Percentiles rank a stretch among this genome's conserved stretches.
Evolutionary conservation across 2,329 filamentous ascomycete genomes (phyloP).

Genomic region (Fusarium burgessii): DNA sequence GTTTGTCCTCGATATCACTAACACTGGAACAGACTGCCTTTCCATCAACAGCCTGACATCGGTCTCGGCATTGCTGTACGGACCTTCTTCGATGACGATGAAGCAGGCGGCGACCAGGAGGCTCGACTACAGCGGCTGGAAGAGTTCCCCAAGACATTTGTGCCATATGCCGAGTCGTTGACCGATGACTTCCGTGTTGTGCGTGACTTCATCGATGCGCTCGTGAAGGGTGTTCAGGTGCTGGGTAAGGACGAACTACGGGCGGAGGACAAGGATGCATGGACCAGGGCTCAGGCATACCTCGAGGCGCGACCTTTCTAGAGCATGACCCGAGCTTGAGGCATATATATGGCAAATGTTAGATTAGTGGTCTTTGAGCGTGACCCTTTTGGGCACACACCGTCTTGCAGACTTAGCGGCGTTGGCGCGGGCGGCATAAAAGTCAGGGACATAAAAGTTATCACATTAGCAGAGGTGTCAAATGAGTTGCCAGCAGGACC

Average conservation of each 20-base stretch:
- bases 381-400: slow-evolving; percentile 40
- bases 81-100: slow-evolving; percentile 81
- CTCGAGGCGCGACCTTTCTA: slow-evolving; percentile 59
- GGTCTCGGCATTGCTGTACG: slow-evolving; percentile 83
- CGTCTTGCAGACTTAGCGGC: slow-evolving; percentile 43
- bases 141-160: slow-evolving; percentile 64
- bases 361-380: slow-evolving; percentile 37
- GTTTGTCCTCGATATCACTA: background rate
- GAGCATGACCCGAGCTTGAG: slow-evolving; percentile 19
- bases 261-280: slow-evolving; percentile 61
- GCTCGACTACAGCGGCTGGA: slow-evolving; percentile 58
- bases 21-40: slow-evolving; percentile 67
- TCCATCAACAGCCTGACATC: slow-evolving; percentile 77
- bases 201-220: slow-evolving; percentile 68
- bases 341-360: slow-evolving; percentile 36
- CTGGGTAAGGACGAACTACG: slow-evolving; percentile 62
- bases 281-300: slow-evolving; percentile 68
- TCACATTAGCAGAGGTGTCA: slow-evolving; percentile 35
- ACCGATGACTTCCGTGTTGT: slow-evolving; percentile 70
- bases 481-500: slow-evolving; percentile 36
- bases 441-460: slow-evolving; percentile 42
- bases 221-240: slow-evolving; percentile 68
- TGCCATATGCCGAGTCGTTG: slow-evolving; percentile 70
- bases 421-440: slow-evolving; percentile 45
- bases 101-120: slow-evolving; percentile 65